Percentiles rank a stretch among this genome's conserved stretches.
Evolutionary conservation across 2,329 filamentous ascomycete species (phyloP).

Genomic region (Sclerotinia nivalis): DNA sequence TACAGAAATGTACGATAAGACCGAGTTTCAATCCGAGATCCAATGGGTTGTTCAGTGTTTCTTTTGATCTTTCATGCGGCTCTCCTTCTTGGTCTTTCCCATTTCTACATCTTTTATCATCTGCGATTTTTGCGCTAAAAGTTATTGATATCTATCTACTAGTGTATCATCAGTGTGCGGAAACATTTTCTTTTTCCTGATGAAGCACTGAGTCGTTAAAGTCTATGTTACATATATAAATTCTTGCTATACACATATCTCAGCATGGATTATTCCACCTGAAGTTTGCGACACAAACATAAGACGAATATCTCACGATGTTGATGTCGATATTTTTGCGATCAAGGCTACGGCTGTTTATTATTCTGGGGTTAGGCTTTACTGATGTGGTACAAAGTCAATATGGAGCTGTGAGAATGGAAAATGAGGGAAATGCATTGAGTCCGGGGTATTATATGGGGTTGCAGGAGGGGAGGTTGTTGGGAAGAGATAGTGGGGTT

Average conservation of each 20-base stretch:
- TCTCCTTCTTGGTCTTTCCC: background rate
- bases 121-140: background rate
- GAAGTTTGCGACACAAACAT: background rate
- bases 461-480: conserved; percentile 23
- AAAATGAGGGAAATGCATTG: conserved; percentile 23
- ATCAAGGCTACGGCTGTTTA: background rate
- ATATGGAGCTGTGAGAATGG: conserved; percentile 15
- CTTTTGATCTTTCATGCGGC: background rate
- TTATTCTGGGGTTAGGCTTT: background rate
- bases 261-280: background rate
- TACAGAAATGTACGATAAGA: background rate
- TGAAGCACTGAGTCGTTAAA: background rate
- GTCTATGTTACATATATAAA: background rate
- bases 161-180: background rate
- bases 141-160: background rate
- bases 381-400: background rate
- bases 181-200: background rate
- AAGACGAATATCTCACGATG: background rate
- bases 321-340: background rate
- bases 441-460: conserved; percentile 36
- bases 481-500: conserved; percentile 26
- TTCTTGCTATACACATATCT: background rate
- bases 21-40: background rate
- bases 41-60: background rate
- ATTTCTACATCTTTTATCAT: background rate